Base-by-base conservation (phyloP, 768 basidiomycete genomes). In the Lactarius hatsudake region DNA sequence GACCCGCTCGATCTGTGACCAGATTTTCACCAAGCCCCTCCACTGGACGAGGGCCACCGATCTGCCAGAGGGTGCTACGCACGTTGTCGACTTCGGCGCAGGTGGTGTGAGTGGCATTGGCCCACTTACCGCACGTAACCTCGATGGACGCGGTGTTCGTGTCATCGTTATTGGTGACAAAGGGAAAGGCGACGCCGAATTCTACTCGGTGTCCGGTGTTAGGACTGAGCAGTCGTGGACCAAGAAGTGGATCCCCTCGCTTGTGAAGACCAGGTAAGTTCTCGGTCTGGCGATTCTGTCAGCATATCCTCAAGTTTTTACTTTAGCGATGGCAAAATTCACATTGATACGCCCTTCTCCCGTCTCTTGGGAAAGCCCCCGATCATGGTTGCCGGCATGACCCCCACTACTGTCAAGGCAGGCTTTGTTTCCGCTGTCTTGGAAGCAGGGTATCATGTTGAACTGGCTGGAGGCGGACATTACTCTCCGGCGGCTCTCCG, bases 361-460 rank as follows among this genome's bases (percentile, higher is more conserved):
- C 92, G 97, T 67, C 85, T 99, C 54, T 78, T 99, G 53, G 94
- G 94, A 72, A 99, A 98, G 80, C 88, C 97, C 3, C 97, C 97
- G 40, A 90, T 99, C 78, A 98, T 98, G 97, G 95, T 99, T 45
- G 96, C 96, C 59, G 97, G 97, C 66, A 98, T 99, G 97, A 99
- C 97, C 0, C 97, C 97, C 0, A 90, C 90, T 1, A 99, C 97
- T 38, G 97, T 99, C 71, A 90, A 96, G 76, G 90, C 90, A 38
- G 95, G 95, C 20, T 96, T 98, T 76, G 96, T 98, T 73, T 88
- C 89, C 66, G 96, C 97, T 9, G 85, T 96, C 56, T 87, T 97
- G 71, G 85, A 89, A 69, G 96, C 97, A 32, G 96, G 96, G 1
- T 98, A 90, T 77, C 97, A 99, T 76, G 84, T 98, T 73, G 97